A percentile compares a stretch with the other conserved stretches of the same genome.
Evolutionary conservation across 768 basidiomycete genomes (phyloP).

Genomic region (Hirschioporus abietinus): DNA sequence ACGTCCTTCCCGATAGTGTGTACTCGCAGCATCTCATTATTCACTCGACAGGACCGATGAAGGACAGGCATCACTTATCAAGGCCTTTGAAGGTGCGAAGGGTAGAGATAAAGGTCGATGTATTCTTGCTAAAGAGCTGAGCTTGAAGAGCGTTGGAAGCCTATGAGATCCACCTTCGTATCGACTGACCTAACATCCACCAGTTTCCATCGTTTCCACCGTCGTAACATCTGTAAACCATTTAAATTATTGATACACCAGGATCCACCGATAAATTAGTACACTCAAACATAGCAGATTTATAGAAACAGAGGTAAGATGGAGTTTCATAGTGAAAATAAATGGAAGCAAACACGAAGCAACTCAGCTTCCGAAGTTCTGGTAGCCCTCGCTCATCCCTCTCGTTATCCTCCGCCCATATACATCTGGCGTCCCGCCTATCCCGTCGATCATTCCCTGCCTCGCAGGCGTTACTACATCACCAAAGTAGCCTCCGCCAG

Average conservation of each 20-base stretch:
- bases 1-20: constrained; percentile 8
- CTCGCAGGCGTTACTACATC: background rate
- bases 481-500: background rate
- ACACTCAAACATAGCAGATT: background rate
- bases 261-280: background rate
- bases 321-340: too few species aligned
- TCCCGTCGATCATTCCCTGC: background rate
- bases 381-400: background rate
- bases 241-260: background rate
- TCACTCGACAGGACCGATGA: constrained; percentile 67
- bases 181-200: background rate
- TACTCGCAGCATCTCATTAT: constrained; percentile 6
- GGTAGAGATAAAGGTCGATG: constrained; percentile 74
- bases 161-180: constrained; percentile 37
- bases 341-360: background rate
- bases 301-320: background rate
- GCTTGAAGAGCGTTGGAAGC: constrained; percentile 61
- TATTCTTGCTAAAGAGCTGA: constrained; percentile 65
- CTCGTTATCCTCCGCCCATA: background rate
- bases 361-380: background rate
- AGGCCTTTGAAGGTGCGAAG: constrained; percentile 66
- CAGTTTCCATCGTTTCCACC: background rate
- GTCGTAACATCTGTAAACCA: background rate
- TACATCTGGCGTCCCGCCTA: background rate
- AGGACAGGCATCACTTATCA: constrained; percentile 66